These are phyloP conservation scores for Nyctanthes arbortristis DNA, from an alignment of 257 asterid genomes.

Conservation along the genomic window DNA sequence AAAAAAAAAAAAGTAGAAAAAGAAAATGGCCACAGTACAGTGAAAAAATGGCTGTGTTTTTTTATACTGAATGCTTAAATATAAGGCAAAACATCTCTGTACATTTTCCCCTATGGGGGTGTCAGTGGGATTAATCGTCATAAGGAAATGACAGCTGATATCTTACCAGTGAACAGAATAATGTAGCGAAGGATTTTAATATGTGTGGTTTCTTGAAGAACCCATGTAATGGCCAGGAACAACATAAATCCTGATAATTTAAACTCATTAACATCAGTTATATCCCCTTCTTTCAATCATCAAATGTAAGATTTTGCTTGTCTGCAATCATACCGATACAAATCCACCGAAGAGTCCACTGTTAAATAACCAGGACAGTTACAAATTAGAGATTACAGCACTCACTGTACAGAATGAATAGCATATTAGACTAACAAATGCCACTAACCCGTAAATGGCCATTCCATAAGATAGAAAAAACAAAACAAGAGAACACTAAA, in stretches of 20 bases:
- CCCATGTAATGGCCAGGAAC: constrained; percentile 79
- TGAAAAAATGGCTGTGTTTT: neutral
- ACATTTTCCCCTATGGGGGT: too few species aligned
- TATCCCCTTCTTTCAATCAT: neutral
- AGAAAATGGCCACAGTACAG: neutral
- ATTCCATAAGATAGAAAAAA: neutral
- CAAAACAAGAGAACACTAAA: constrained; percentile 1
- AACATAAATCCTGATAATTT: constrained; percentile 69
- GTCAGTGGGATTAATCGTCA: neutral
- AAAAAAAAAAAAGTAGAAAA: too few species aligned
- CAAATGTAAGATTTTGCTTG: constrained; percentile 14
- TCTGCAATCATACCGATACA: constrained; percentile 58
- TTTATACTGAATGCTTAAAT: neutral
- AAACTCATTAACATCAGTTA: constrained; percentile 1
- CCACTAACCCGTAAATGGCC: neutral
- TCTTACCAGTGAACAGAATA: constrained; percentile 89
- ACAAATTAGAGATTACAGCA: neutral
- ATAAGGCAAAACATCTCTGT: neutral
- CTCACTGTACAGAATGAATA: neutral
- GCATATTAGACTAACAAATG: neutral
- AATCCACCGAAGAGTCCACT: constrained; percentile 97
- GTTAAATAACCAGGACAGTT: constrained; percentile 22
- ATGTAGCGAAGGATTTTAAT: constrained; percentile 74
- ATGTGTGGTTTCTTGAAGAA: constrained; percentile 73
- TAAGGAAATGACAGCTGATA: neutral